Base-by-base conservation (phyloP, 2,329 filamentous ascomycete species). In the Metarhizium robertsii region DNA sequence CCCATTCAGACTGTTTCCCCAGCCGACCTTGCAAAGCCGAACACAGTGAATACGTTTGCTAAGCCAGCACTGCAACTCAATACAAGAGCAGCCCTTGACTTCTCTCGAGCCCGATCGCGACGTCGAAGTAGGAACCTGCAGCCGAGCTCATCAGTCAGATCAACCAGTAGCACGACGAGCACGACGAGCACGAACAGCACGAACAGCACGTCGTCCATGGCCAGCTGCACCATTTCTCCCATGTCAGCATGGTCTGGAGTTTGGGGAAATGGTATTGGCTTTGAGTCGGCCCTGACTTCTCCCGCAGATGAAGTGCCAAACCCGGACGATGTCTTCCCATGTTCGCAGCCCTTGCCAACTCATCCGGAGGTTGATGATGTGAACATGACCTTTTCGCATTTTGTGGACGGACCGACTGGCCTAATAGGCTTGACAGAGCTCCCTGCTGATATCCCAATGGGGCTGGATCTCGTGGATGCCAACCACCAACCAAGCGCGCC, bases 71-170 rank as follows among this genome's bases (percentile, higher is more conserved):
- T 76, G 13, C 73, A 74, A 58, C 55, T 77, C 46, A 64, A 70
- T 57, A 75, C 73, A 0, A 58, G 64, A 53, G 18, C 29, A 11
- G 69, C 65, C 20, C 60, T 75, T 14, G 66, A 68, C 20, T 64
- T 67, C 10, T 67, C 65, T 46, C 64, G 67, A 25, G 62, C 55
- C 55, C 66, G 61, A 46, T 60, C 57, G 13, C 66, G 61, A 57
- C 64, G 63, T 47, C 68, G 73, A 29, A 75, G 71, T 63, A 77
- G 73, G 61, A 65, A 68, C 45, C 67, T 79, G 32, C 75, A 73
- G 3, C 76, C 74, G 0, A 78, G 75, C 62, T 74, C 73, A 6
- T 79, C 76, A 8, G 72, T 79, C 36, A 69, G 76, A 51, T 79
- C 76, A 6, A 78, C 68, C 62, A 62, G 69, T 63, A 68, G 68